Percentiles rank a stretch among this genome's conserved stretches.
phyloP scores from a whole-genome alignment of 305 asterid species.

The Caryopteris hybrid region DNA sequence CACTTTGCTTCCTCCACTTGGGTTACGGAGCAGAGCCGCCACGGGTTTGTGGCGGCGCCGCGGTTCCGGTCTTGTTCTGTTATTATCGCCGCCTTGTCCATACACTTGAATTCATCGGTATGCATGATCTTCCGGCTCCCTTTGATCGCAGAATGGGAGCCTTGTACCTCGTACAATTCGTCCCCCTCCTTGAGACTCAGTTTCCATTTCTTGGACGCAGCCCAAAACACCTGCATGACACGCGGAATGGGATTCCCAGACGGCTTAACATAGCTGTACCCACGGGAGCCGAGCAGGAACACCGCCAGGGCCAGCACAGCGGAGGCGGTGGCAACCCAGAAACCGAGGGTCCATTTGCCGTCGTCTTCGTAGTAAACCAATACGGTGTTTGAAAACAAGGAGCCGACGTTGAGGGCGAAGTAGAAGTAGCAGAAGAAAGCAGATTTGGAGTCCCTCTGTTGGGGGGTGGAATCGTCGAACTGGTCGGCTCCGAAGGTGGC shows the following conservation, averaged over 20 bases:
- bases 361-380: constrained; percentile 60
- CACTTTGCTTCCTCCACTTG: constrained; percentile 84
- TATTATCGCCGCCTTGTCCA: constrained; percentile 64
- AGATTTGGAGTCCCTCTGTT: constrained; percentile 29
- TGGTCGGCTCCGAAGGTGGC: constrained; percentile 84
- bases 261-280: constrained; percentile 50
- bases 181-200: neutral
- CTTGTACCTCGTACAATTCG: constrained; percentile 44
- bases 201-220: constrained; percentile 38
- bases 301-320: constrained; percentile 42
- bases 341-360: constrained; percentile 69
- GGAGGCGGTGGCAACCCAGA: constrained; percentile 53
- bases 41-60: constrained; percentile 24
- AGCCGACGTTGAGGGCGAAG: constrained; percentile 66
- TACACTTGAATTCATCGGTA: constrained; percentile 49
- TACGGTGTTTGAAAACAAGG: constrained; percentile 62
- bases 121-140: constrained; percentile 66
- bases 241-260: constrained; percentile 69
- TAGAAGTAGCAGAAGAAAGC: constrained; percentile 63
- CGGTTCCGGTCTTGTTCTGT: constrained; percentile 28
- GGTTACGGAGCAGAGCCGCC: constrained; percentile 72
- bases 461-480: constrained; percentile 40
- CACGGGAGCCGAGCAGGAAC: constrained; percentile 40
- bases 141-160: constrained; percentile 47
- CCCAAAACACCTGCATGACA: constrained; percentile 60